Conservation (phyloP, 2,329 filamentous ascomycete genomes). For the Exserohilum turcica region DNA sequence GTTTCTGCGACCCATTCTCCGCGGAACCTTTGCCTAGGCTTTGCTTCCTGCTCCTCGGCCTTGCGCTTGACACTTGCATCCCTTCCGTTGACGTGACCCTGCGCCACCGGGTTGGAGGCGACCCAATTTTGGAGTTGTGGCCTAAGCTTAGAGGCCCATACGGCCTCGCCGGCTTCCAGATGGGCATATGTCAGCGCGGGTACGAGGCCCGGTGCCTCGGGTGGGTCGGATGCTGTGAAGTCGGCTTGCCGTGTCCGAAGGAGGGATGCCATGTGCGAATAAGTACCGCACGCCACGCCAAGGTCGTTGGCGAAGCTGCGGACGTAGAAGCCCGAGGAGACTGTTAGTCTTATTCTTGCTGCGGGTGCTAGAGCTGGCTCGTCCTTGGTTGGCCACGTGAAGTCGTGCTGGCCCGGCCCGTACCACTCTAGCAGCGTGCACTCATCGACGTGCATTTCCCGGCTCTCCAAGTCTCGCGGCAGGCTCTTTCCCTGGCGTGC, state of each 20-base stretch:
- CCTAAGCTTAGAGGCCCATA: constrained; percentile 29
- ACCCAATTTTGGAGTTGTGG: constrained; percentile 33
- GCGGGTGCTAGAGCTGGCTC: constrained; percentile 24
- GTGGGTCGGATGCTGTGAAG: constrained; percentile 17
- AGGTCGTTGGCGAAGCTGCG: constrained; percentile 43
- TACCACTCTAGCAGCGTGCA: constrained; percentile 37
- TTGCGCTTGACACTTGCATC: constrained; percentile 20
- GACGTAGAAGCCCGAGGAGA: constrained; percentile 41
- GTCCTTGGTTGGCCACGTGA: constrained; percentile 16
- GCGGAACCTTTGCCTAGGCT: constrained; percentile 33
- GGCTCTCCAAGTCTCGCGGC: constrained; percentile 31
- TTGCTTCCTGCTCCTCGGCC: constrained; percentile 15
- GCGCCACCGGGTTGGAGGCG: constrained; percentile 19
- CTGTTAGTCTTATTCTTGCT: constrained; percentile 28
- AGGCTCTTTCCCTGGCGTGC: constrained; percentile 29
- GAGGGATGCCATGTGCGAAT: constrained; percentile 33
- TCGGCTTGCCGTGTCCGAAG: constrained; percentile 33
- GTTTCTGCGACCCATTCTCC: constrained; percentile 36
- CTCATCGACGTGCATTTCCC: constrained; percentile 36
- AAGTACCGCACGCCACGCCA: constrained; percentile 29
- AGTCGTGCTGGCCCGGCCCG: constrained; percentile 24
- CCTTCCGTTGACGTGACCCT: constrained; percentile 29
- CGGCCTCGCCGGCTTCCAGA: constrained; percentile 28
- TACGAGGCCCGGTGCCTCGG: constrained; percentile 6
- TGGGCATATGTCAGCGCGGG: constrained; percentile 29